Conservation (phyloP, 1,139 yeast species). For the Geotrichum histeridarum region DNA sequence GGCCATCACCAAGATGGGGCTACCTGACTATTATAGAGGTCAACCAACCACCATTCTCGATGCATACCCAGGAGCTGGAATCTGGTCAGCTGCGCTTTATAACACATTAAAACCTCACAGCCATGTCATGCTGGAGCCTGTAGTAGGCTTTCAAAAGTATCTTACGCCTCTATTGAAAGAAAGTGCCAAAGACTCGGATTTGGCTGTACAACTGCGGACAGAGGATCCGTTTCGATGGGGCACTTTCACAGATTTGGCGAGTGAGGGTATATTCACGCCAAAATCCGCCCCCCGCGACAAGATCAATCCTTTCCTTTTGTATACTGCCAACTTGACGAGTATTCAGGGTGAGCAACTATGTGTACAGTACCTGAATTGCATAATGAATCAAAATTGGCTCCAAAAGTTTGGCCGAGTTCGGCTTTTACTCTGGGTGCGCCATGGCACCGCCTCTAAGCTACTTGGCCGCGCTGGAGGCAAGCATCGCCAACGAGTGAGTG, state of each 20-base stretch:
- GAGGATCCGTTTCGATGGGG: conserved; percentile 64
- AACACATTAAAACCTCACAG: conserved; percentile 53
- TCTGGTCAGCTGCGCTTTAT: conserved; percentile 47
- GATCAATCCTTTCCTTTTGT: conserved; percentile 58
- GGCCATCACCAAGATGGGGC: conserved; percentile 20
- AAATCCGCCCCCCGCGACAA: conserved; percentile 38
- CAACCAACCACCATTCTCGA: conserved; percentile 56
- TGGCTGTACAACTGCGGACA: conserved; percentile 14
- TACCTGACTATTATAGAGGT: conserved; percentile 36
- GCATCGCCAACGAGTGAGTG: conserved; percentile 53
- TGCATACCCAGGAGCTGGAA: conserved; percentile 53
- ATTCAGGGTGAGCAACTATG: conserved; percentile 61
- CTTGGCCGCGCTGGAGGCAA: conserved; percentile 47
- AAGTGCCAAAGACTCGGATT: conserved; percentile 20
- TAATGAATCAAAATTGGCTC: conserved; percentile 68
- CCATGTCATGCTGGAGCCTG: conserved; percentile 55
- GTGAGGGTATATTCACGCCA: conserved; percentile 44
- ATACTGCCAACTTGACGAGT: conserved; percentile 60
- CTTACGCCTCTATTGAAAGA: conserved; percentile 20
- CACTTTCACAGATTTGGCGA: conserved; percentile 46
- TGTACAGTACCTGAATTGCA: conserved; percentile 72
- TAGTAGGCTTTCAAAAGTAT: conserved; percentile 38
- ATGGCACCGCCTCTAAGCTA: conserved; percentile 56
- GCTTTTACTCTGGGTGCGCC: conserved; percentile 60
- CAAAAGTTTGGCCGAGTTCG: conserved; percentile 68